phyloP scores from a whole-genome alignment of 441 rosid genomes.

The Populus hybrid region DNA sequence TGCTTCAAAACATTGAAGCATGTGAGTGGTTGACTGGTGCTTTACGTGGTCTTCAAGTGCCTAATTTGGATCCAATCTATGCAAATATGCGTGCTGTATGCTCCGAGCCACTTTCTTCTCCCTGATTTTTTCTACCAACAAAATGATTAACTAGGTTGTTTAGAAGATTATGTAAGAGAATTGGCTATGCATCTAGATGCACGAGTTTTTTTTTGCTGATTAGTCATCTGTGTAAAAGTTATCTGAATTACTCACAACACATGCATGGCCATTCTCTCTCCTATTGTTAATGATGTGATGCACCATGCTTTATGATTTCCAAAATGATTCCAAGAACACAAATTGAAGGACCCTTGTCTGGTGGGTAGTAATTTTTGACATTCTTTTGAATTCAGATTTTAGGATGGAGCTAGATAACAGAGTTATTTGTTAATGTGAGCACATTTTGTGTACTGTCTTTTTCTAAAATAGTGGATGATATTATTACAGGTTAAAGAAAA shows the following conservation, averaged over 20 bases:
- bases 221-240: not conserved
- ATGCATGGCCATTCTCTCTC: not conserved
- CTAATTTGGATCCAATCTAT: constrained; percentile 73
- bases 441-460: not conserved
- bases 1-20: constrained; percentile 93
- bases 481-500: constrained; percentile 83
- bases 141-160: constrained; percentile 11
- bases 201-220: not conserved
- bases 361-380: not conserved
- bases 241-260: not conserved
- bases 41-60: constrained; percentile 73
- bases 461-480: constrained; percentile 18
- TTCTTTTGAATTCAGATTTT: not conserved
- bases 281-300: not conserved
- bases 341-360: not conserved
- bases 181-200: not conserved
- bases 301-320: not conserved
- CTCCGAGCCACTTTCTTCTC: constrained; percentile 20
- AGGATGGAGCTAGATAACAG: not conserved
- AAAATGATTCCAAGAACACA: not conserved
- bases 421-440: not conserved
- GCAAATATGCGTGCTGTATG: constrained; percentile 93
- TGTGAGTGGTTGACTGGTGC: constrained; percentile 98
- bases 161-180: constrained; percentile 3
- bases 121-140: constrained; percentile 1